Conservation (phyloP, 1,139 yeast genomes). For the Taphrina flavorubra region DNA sequence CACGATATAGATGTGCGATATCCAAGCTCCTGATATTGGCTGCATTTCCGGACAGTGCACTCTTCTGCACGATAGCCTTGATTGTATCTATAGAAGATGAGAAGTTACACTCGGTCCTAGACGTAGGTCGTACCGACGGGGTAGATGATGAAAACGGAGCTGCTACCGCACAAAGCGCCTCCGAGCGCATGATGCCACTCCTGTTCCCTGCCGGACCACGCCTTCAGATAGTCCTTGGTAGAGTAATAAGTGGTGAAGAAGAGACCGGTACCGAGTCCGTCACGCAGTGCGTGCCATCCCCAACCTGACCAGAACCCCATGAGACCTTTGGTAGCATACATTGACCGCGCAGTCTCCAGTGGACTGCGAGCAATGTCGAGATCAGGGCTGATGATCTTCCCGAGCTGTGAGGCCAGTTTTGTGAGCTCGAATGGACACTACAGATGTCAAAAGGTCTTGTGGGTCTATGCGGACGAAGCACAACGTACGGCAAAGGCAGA, state of each 20-base stretch:
- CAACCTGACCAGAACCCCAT: conserved; percentile 75
- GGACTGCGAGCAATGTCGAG: conserved; percentile 16
- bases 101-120: background rate
- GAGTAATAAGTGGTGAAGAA: conserved; percentile 80
- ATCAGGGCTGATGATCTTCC: conserved; percentile 54
- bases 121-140: conserved; percentile 78
- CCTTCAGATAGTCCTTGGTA: conserved; percentile 54
- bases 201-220: conserved; percentile 40
- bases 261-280: conserved; percentile 71
- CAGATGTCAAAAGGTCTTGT: conserved; percentile 56
- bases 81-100: conserved; percentile 2
- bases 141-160: conserved; percentile 74
- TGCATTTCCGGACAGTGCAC: conserved; percentile 16
- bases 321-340: conserved; percentile 64
- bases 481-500: conserved; percentile 60
- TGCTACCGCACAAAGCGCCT: conserved; percentile 75
- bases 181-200: conserved; percentile 59
- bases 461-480: background rate
- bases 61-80: conserved; percentile 25
- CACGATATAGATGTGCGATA: conserved; percentile 24
- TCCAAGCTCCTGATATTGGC: conserved; percentile 12
- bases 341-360: conserved; percentile 45
- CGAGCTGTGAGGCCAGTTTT: conserved; percentile 78
- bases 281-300: conserved; percentile 67
- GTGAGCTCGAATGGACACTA: conserved; percentile 86